These are phyloP conservation scores for Pythium sukuiense DNA, from an alignment of 352 stramenopile species.

Conservation along the genomic window DNA sequence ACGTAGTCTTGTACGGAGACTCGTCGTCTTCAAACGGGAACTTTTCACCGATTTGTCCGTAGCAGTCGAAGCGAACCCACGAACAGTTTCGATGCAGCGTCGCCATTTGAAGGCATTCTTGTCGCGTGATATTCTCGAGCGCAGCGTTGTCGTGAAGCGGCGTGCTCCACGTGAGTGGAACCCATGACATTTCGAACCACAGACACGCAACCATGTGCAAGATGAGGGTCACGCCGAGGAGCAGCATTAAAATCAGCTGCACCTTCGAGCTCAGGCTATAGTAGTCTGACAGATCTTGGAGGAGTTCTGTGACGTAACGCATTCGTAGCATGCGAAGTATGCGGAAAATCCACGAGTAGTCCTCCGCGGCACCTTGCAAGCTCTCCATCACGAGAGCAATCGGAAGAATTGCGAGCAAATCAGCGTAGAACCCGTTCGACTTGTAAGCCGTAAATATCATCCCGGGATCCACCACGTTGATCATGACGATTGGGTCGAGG, in stretches of 20 bases:
- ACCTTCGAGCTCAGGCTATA: slow-evolving; percentile 64
- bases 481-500: slow-evolving; percentile 60
- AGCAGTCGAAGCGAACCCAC: slow-evolving; percentile 73
- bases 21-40: slow-evolving; percentile 46
- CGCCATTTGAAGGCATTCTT: slow-evolving; percentile 51
- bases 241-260: slow-evolving; percentile 43
- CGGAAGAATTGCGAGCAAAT: slow-evolving; percentile 51
- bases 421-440: slow-evolving; percentile 48
- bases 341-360: slow-evolving; percentile 46
- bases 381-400: slow-evolving; percentile 49
- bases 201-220: slow-evolving; percentile 65
- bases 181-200: slow-evolving; percentile 73
- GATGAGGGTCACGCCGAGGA: slow-evolving; percentile 51
- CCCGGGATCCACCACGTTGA: slow-evolving; percentile 45
- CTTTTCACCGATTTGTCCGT: slow-evolving; percentile 46
- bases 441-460: slow-evolving; percentile 71
- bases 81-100: slow-evolving; percentile 64
- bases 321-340: slow-evolving; percentile 52
- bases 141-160: slow-evolving; percentile 7
- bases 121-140: slow-evolving; percentile 25
- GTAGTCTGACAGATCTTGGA: slow-evolving; percentile 57
- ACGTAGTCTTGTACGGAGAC: slow-evolving; percentile 47
- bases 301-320: slow-evolving; percentile 37
- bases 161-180: slow-evolving; percentile 26
- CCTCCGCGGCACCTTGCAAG: slow-evolving; percentile 24